Percentiles rank a stretch among this genome's conserved stretches.
Conservation (phyloP, 495 filamentous ascomycete genomes). For the Cenococcum geophilum region DNA sequence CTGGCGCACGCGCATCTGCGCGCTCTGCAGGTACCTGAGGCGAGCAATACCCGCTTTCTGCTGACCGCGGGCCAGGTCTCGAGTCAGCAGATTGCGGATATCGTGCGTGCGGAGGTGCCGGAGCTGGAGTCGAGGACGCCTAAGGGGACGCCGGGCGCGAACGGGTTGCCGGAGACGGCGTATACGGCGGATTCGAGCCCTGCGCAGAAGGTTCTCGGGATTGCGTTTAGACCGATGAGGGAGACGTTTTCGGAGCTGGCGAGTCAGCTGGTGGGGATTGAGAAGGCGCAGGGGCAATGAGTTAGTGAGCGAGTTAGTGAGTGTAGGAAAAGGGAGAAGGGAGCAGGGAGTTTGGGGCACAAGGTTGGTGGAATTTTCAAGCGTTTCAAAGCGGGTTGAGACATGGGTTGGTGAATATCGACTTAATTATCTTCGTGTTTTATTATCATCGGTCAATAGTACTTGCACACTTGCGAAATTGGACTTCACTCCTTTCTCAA, state of each 20-base stretch:
- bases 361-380: too few relatives aligned
- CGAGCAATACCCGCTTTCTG: constrained; percentile 5
- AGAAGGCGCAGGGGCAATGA: not conserved
- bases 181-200: constrained; percentile 1
- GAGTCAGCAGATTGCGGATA: constrained; percentile 11
- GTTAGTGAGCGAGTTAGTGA: too few relatives aligned
- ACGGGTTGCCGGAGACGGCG: not conserved
- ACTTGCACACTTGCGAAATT: too few relatives aligned
- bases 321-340: too few relatives aligned
- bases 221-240: constrained; percentile 1
- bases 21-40: constrained; percentile 5
- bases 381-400: too few relatives aligned
- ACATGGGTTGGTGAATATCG: too few relatives aligned
- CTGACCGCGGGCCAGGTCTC: not conserved
- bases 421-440: too few relatives aligned
- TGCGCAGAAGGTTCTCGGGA: constrained; percentile 3
- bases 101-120: constrained; percentile 5
- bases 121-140: not conserved
- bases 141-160: constrained; percentile 6
- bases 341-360: too few relatives aligned
- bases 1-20: constrained; percentile 7
- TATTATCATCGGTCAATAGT: too few relatives aligned
- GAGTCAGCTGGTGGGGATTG: constrained; percentile 15
- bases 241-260: constrained; percentile 12
- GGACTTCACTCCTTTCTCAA: too few relatives aligned